phyloP scores from a whole-genome alignment of 1,284 basidiomycete species.

The Cystobasidium slooffiae region DNA sequence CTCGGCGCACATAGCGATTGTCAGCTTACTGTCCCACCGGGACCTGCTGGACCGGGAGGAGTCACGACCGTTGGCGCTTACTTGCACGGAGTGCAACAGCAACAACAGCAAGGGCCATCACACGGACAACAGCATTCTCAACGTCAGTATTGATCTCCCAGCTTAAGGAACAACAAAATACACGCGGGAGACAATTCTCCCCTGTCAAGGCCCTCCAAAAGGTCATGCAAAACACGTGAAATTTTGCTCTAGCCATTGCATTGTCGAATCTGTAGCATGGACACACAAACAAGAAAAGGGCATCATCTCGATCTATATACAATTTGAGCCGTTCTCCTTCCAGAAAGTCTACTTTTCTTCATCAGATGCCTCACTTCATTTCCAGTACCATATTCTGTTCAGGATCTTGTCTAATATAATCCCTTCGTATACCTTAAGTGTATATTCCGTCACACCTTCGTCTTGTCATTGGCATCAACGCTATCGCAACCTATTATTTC shows the following conservation, averaged over 20 bases:
- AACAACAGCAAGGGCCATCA: neutral
- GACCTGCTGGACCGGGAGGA: constrained; percentile 10
- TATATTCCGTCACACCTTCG: neutral
- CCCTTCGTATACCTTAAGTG: neutral
- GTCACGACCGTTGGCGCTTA: constrained; percentile 18
- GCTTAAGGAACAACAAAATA: too few relatives aligned
- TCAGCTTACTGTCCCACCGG: constrained; percentile 40
- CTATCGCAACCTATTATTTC: neutral
- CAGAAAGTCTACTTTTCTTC: too few relatives aligned
- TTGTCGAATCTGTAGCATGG: too few relatives aligned
- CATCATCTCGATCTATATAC: too few relatives aligned
- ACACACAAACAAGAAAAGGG: neutral
- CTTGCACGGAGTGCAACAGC: constrained; percentile 29
- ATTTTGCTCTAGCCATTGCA: too few relatives aligned
- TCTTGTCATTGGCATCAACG: neutral
- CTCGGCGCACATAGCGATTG: constrained; percentile 56
- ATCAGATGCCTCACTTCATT: too few relatives aligned
- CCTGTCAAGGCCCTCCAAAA: too few relatives aligned
- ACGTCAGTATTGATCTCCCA: constrained; percentile 10
- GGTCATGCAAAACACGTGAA: too few relatives aligned
- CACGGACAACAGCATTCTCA: constrained; percentile 1
- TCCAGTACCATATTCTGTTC: too few relatives aligned
- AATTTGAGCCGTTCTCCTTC: too few relatives aligned
- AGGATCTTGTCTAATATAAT: neutral
- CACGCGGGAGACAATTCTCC: too few relatives aligned